Conservation (phyloP, 2,329 filamentous ascomycete genomes). For the Fusarium goolgardi region DNA sequence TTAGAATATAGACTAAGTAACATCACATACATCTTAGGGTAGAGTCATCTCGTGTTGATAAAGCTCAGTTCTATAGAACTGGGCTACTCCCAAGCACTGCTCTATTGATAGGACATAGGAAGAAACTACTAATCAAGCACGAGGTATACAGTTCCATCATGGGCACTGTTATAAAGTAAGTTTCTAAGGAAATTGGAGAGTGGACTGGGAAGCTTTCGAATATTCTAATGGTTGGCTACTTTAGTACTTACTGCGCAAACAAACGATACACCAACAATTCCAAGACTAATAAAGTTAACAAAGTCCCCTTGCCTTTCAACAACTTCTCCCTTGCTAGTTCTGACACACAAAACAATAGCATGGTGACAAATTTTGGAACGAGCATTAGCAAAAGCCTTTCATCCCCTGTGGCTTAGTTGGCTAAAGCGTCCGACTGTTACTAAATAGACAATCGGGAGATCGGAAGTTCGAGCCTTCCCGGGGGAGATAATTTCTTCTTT, state of each 20-base stretch:
- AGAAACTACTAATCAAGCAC: neutral
- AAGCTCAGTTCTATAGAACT: too few relatives aligned
- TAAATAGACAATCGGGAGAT: conserved; percentile 47
- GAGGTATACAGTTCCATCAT: neutral
- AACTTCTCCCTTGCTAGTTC: neutral
- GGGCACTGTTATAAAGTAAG: neutral
- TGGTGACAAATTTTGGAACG: neutral
- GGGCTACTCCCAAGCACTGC: neutral
- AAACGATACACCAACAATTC: neutral
- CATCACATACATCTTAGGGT: neutral
- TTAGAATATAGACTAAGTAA: neutral
- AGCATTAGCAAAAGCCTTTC: neutral
- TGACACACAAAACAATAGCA: neutral
- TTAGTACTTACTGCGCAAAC: neutral
- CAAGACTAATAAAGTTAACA: neutral
- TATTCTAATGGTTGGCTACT: neutral
- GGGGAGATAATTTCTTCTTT: conserved; percentile 33
- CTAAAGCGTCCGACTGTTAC: conserved; percentile 43
- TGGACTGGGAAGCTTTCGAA: neutral
- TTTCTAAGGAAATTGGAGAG: neutral
- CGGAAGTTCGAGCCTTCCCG: conserved; percentile 49
- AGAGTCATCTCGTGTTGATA: neutral
- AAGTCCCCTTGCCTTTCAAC: neutral
- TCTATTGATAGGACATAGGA: too few relatives aligned
- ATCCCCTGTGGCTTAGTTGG: conserved; percentile 13